Evolutionary conservation across 2,329 filamentous ascomycete genomes (phyloP).

Genomic region (Sphaerostilbella broomeana): DNA sequence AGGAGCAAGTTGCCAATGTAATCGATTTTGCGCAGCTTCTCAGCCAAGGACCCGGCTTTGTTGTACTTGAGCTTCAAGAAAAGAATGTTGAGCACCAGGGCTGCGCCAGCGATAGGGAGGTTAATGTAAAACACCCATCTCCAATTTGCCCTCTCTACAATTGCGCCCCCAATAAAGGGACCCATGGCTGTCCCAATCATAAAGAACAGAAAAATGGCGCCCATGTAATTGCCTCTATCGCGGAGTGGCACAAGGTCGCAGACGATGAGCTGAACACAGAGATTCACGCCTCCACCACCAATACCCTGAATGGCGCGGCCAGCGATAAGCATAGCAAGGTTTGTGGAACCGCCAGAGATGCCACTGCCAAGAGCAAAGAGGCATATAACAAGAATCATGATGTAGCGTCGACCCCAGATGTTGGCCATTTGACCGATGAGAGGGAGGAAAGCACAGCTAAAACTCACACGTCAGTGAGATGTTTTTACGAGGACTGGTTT

Average conservation of each 20-base stretch:
- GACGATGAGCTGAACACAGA: slow-evolving; percentile 26
- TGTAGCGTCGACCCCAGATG: slow-evolving; percentile 43
- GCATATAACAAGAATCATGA: slow-evolving; percentile 32
- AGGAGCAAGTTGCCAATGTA: slow-evolving; percentile 38
- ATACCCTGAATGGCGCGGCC: slow-evolving; percentile 43
- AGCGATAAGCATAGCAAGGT: slow-evolving; percentile 41
- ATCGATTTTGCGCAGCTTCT: slow-evolving; percentile 33
- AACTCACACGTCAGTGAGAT: no score
- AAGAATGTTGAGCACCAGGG: slow-evolving; percentile 25
- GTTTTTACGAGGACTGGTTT: slow-evolving; percentile 7
- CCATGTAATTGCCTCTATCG: slow-evolving; percentile 37
- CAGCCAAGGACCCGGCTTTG: slow-evolving; percentile 10
- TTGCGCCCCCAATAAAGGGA: slow-evolving; percentile 26
- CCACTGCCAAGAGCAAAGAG: slow-evolving; percentile 48
- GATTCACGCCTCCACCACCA: slow-evolving; percentile 29
- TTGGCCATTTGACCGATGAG: slow-evolving; percentile 41
- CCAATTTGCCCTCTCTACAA: slow-evolving; percentile 29
- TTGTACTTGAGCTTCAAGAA: slow-evolving; percentile 31
- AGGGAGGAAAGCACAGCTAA: slow-evolving; percentile 17
- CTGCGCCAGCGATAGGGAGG: slow-evolving; percentile 32
- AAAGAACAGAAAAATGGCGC: slow-evolving; percentile 25
- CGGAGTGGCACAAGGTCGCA: slow-evolving; percentile 44
- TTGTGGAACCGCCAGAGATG: slow-evolving; percentile 42
- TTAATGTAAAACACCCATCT: slow-evolving; percentile 43
- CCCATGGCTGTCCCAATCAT: slow-evolving; percentile 29